Base-by-base conservation (phyloP, 2,329 filamentous ascomycete genomes). In the Fusarium brachygibbosum region DNA sequence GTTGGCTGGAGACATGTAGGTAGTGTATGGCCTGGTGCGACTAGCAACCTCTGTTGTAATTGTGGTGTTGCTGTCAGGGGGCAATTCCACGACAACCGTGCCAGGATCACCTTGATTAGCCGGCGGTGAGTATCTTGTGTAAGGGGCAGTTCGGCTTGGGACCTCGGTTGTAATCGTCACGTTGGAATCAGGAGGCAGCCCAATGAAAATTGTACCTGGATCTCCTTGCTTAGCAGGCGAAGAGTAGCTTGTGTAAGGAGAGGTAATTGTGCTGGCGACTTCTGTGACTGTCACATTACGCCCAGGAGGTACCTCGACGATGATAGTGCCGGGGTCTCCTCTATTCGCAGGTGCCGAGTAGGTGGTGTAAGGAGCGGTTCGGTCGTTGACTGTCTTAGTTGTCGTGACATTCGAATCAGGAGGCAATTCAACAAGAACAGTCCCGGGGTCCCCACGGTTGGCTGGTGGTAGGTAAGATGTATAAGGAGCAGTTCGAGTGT, bases 221-320 rank as follows among this genome's bases (percentile, higher is more conserved):
- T 65, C 62, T 41, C 62, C 62, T 32, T 31, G 46, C 9, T 34
- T 42, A 3, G 32, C 32, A 21, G 64, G 51, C 6, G 64, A 34
- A 1, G 56, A 62, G 11, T 52, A 67, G 4, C 32, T 45, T 17
- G 64, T 67, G 28, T 52, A 62, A 7, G 62, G 64, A 12, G 50
- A 55, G 2, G 64, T 66, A 5, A 67, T 41, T 3, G 54, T 50
- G 38, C 65, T 57, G 29, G 32, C 35, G 16, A 61, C 55, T 19
- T 61, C 37, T 2, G 66, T 69, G 4, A 69, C 53, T 17, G 63
- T 67, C 11, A 66, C 56, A 17, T 61, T 66, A n/a, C 28, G 50
- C 16, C 49, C 56, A 10, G 62, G 56, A 5, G 63, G 63, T 3
- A 61, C 46, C 25, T 66, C 63, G 8, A 66, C 31, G 10, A 66